Evolutionary conservation across 768 basidiomycete species (phyloP).

Genomic region (Suillus alpinus): DNA sequence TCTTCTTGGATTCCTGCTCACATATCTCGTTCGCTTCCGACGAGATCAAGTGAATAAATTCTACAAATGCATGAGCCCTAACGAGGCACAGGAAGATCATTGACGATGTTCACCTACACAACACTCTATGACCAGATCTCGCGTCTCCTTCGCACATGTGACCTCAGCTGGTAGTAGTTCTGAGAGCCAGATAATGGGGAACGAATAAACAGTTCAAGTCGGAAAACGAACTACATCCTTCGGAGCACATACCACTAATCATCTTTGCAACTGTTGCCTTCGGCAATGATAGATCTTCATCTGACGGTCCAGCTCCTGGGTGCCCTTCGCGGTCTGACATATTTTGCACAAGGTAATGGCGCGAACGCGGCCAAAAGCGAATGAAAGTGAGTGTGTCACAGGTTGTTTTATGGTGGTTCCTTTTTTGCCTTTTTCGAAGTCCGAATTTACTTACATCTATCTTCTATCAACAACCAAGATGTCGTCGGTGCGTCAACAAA

Average conservation of each 20-base stretch:
- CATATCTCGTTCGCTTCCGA: conserved; percentile 98
- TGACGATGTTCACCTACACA: conserved; percentile 86
- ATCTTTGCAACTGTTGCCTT: conserved; percentile 98
- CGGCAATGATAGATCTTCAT: conserved; percentile 92
- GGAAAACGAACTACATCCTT: conserved; percentile 1
- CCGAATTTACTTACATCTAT: conserved; percentile 29
- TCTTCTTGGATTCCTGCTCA: conserved; percentile 97
- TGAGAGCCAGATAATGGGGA: conserved; percentile 30
- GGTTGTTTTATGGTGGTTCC: conserved; percentile 12
- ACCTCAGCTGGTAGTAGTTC: conserved; percentile 89
- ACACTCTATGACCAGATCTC: conserved; percentile 95
- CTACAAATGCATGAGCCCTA: conserved; percentile 40
- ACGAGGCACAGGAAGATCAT: conserved; percentile 7
- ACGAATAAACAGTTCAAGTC: conserved; percentile 9
- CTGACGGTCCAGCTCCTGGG: conserved; percentile 59
- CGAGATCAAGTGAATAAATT: conserved; percentile 97
- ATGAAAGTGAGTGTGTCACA: conserved; percentile 11
- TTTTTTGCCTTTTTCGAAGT: conserved; percentile 35
- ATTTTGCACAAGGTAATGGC: conserved; percentile 37
- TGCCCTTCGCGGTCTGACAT: conserved; percentile 95
- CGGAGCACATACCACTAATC: conserved; percentile 66
- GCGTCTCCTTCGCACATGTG: conserved; percentile 91
- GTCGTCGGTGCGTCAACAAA: conserved; percentile 52
- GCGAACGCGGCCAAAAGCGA: conserved; percentile 17
- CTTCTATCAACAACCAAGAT: conserved; percentile 49